Base-by-base conservation (phyloP, 495 filamentous ascomycete genomes). In the Neurospora intermedia region DNA sequence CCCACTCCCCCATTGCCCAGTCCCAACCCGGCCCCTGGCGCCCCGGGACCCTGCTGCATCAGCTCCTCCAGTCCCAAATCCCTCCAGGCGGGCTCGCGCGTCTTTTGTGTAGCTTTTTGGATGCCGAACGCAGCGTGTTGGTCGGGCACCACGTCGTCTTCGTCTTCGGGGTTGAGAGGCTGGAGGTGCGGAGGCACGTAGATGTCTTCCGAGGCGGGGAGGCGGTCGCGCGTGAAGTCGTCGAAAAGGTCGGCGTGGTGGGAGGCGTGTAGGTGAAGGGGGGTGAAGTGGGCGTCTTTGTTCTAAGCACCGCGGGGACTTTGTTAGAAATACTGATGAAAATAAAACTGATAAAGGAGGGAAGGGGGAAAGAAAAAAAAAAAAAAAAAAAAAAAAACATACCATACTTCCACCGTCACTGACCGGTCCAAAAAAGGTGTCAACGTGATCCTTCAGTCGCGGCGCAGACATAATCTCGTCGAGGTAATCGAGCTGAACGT, bases 101-200 rank as follows among this genome's bases (percentile, higher is more conserved):
- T 83, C 70, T 87, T 87, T 83, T 92, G 89, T 75, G 90, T 97
- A 0, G 95, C 96, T 76, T 94, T 88, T 77, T 91, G 88, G 77
- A 99, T 98, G 3, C 96, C 96, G 83, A 97, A 99, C 7, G 96
- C 96, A 2, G 96, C 94, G 81, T 99, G 96, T 84, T 97, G 94
- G 78, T 98, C 94, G 1, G 96, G 96, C 13, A 99, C 94, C 5
- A 99, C 92, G 75, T 98, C 96, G 77, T 99, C 96, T 82, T 99
- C 96, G 80, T 99, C 96, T 82, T 98, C 96, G 0, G 96, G 96
- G 81, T 98, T 98, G 69, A 94, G 86, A 1, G 96, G 96, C 81
- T 97, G 94, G 81, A 94, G 89, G 72, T 98, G 92, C 3, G 92
- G 91, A 9, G 92, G 89, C 6, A 99, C 92, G 84, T 94, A 94